Evolutionary conservation across 169 alveolate species (phyloP).

Genomic region (Plasmodium relictum): DNA sequence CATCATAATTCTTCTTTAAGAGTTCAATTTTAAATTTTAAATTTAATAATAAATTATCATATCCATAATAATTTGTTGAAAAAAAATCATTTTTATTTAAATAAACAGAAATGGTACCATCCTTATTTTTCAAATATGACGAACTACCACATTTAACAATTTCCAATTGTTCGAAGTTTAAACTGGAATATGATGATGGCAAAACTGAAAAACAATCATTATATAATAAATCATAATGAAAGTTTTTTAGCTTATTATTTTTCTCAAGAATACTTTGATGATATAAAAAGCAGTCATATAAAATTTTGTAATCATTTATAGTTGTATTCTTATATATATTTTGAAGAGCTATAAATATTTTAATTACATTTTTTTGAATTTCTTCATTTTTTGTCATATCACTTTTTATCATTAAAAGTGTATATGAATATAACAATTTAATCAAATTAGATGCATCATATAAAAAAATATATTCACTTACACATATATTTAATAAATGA

Average conservation of each 20-base stretch:
- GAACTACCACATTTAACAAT: conserved; percentile 46
- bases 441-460: conserved; percentile 43
- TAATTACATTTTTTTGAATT: conserved; percentile 14
- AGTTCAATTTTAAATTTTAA: conserved; percentile 23
- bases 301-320: conserved; percentile 34
- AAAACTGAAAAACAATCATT: conserved; percentile 26
- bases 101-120: conserved; percentile 14
- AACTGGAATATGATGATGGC: conserved; percentile 56
- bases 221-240: conserved; percentile 22
- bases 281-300: conserved; percentile 46
- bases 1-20: not conserved
- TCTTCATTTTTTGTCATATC: not conserved
- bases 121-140: conserved; percentile 32
- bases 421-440: conserved; percentile 22
- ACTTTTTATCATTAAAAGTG: conserved; percentile 13
- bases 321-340: conserved; percentile 38
- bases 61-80: conserved; percentile 16
- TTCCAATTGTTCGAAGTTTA: conserved; percentile 39
- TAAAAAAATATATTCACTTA: conserved; percentile 19
- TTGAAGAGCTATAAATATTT: conserved; percentile 37
- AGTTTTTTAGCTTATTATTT: not conserved
- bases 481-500: conserved; percentile 22
- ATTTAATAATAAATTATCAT: conserved; percentile 25
- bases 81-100: conserved; percentile 60
- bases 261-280: conserved; percentile 7